Evolutionary conservation across 768 basidiomycete species (phyloP), one percentile per base, ranked within the genome.

Genomic region (Kwoniella dendrophila): DNA sequence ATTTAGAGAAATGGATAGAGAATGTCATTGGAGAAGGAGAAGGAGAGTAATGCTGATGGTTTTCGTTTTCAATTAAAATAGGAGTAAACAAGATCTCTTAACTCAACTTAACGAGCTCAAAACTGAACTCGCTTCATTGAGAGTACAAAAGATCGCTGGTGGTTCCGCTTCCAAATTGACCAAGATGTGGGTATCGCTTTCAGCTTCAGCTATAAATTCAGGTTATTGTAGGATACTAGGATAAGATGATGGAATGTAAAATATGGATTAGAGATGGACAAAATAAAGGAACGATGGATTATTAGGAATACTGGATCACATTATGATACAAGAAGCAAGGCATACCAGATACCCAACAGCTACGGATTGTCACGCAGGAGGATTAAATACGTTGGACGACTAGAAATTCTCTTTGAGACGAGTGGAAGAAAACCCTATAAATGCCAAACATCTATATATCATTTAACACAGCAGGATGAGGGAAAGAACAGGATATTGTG

Each of bases 131-230:
- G 85, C 91, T 67, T 84, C 84, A 77, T 86, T 99, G 81, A 88
- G 95, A 76, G 96, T 99, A 67, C 92, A 96, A 85, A 97, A 97
- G 86, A 91, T 95, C 77, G 90, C 92, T 64, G 93, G 93, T 76
- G 92, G 93, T 33, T 90, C 91, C 71, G 88, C 94, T 61, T 87
- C 91, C 59, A 98, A 98, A 83, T 85, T 99, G 72, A 94, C 91
- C 76, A 92, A 90, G 84, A 98, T 99, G 96, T 99, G 81, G 75
- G 89, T 85, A 47, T 32, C 16, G 22, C 33, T 34, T 66, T 69
- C 49, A 27, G 34, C 49, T 18, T 18, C 8, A 20, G 12, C 18
- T 43, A 8, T 20, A 43, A 20, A 10, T 5, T 43, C 6, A 14
- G 8, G 20, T 7, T 14, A 20, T 43, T 43, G 36, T 43, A n/a